A percentile compares a stretch with the other conserved stretches of the same genome.
phyloP scores from a whole-genome alignment of 1,139 yeast species.

The Protomyces inouyei region DNA sequence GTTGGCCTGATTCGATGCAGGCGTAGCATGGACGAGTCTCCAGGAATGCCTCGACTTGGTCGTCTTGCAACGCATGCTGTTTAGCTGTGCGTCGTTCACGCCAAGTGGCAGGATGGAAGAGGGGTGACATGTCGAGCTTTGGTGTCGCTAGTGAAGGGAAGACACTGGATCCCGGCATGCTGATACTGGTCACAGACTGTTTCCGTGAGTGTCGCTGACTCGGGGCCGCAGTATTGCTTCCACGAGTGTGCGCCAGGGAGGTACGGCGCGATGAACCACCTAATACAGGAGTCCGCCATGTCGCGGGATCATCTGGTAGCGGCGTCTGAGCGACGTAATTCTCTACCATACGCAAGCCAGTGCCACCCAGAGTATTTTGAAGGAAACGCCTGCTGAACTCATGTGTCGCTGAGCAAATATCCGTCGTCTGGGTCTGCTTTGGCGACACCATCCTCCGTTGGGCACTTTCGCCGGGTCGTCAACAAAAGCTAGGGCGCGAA shows the following conservation, averaged over 20 bases:
- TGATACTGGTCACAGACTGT: neutral
- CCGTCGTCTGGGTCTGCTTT: neutral
- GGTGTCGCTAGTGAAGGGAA: neutral
- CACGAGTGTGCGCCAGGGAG: neutral
- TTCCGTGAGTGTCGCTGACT: neutral
- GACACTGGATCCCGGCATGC: neutral
- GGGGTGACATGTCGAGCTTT: neutral
- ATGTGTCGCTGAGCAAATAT: neutral
- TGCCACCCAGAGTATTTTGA: neutral
- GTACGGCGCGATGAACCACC: neutral
- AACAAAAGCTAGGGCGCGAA: too few relatives aligned
- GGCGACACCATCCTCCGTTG: too few relatives aligned
- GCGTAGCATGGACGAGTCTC: neutral
- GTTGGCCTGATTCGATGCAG: neutral
- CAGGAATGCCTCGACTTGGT: neutral
- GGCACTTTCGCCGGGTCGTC: too few relatives aligned
- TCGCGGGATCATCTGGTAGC: neutral
- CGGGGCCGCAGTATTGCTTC: neutral
- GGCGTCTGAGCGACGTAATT: neutral
- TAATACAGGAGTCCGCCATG: neutral
- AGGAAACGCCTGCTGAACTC: neutral
- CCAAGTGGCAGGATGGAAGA: neutral
- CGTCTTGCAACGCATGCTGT: neutral
- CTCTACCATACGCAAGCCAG: neutral
- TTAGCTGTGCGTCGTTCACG: neutral